Evolutionary conservation across 345 rosid genomes (phyloP).

Genomic region (Euphorbia lathyris): DNA sequence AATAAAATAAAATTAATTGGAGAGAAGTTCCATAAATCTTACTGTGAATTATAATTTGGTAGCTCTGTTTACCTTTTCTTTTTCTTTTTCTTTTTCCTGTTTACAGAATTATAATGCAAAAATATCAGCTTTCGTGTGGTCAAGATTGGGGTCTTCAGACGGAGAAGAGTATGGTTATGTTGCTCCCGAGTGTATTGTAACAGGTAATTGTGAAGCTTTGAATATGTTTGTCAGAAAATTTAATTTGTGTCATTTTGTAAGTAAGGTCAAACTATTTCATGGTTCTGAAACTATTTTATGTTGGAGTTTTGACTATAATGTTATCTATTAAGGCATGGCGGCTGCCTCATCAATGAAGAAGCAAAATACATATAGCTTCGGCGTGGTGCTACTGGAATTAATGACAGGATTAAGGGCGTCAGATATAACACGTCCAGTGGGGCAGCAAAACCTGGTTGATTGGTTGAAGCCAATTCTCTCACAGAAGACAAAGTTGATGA

Average conservation of each 20-base stretch:
- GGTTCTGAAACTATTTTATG: no score
- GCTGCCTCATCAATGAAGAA: no score
- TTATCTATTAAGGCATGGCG: no score
- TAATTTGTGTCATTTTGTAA: neutral
- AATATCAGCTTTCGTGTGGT: neutral
- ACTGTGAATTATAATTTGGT: no score
- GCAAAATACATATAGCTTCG: constrained; percentile 43
- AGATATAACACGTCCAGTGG: constrained; percentile 33
- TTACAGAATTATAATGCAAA: neutral
- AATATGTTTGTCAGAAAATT: neutral
- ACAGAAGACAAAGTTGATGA: constrained; percentile 41
- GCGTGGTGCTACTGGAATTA: constrained; percentile 60
- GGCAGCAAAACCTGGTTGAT: constrained; percentile 47
- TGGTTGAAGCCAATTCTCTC: constrained; percentile 19
- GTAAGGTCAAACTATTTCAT: neutral
- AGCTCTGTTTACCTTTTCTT: no score
- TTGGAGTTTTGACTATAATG: no score
- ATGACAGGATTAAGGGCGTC: constrained; percentile 52
- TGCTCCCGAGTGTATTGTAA: neutral
- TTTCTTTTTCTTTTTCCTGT: neutral
- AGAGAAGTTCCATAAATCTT: no score
- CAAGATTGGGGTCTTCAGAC: neutral
- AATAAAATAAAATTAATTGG: no score
- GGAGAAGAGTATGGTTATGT: no score
- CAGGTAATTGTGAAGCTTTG: neutral